These are phyloP conservation scores for Berberis vulgaris DNA, from an alignment of 164 flowering plant genomes.

Conservation along the genomic window DNA sequence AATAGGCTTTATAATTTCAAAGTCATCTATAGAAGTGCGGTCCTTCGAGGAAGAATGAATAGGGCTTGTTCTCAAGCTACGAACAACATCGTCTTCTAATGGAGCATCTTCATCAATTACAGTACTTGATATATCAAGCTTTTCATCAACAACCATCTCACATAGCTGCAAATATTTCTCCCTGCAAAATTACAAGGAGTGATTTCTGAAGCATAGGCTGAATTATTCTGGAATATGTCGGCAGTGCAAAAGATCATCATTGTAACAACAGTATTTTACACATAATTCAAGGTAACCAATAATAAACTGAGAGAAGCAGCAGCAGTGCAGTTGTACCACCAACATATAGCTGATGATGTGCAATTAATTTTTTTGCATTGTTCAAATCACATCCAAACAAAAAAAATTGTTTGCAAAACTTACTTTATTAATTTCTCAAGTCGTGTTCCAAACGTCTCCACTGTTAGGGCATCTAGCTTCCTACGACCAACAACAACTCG, in stretches of 20 bases:
- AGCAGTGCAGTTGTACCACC: not conserved
- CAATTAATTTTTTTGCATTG: too few species aligned
- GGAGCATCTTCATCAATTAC: conserved; percentile 92
- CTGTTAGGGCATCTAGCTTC: conserved; percentile 83
- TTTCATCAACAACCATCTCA: conserved; percentile 83
- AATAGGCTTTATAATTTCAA: conserved; percentile 97
- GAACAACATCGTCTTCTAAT: conserved; percentile 89
- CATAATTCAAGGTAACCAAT: too few species aligned
- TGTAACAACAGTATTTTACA: not conserved
- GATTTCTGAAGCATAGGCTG: conserved; percentile 1
- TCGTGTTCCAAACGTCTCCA: conserved; percentile 95
- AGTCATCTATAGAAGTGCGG: conserved; percentile 98
- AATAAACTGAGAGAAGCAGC: not conserved
- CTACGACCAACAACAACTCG: conserved; percentile 61
- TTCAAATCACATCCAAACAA: too few species aligned
- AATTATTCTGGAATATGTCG: not conserved
- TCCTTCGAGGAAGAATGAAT: conserved; percentile 63
- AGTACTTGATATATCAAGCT: conserved; percentile 68
- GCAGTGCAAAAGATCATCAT: not conserved
- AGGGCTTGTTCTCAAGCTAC: conserved; percentile 91
- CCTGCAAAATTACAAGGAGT: conserved; percentile 35
- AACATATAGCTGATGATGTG: too few species aligned
- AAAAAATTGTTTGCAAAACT: conserved; percentile 8
- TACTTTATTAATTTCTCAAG: conserved; percentile 91
- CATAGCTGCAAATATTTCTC: conserved; percentile 93